Percentiles rank a stretch among this genome's conserved stretches.
Conservation (phyloP, 2,329 filamentous ascomycete species). For the Claviceps cyperi region DNA sequence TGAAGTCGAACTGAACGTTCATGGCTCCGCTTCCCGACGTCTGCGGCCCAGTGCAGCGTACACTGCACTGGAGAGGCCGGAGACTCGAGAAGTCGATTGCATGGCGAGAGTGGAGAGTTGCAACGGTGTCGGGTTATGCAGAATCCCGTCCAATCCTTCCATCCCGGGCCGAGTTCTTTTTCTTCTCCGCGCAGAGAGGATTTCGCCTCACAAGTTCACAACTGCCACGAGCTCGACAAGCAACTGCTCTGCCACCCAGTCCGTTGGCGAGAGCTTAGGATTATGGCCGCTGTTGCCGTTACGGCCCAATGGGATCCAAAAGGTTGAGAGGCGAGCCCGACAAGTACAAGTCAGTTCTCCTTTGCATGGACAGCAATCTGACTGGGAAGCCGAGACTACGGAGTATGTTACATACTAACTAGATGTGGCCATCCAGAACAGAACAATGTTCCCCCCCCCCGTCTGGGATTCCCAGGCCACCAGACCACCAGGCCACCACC, state of each 20-base stretch:
- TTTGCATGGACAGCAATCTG: not conserved
- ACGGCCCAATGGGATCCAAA: constrained; percentile 1
- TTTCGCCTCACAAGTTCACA: not conserved
- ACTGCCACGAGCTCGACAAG: not conserved
- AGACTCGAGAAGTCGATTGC: no score
- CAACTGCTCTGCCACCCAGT: not conserved
- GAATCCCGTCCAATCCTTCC: not conserved
- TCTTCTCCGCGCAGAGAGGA: no score
- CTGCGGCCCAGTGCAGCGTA: no score
- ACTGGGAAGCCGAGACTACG: constrained; percentile 1
- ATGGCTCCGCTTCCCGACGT: no score
- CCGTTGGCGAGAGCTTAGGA: no score
- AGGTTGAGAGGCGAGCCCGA: not conserved
- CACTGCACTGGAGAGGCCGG: no score
- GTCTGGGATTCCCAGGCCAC: no score
- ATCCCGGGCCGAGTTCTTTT: no score
- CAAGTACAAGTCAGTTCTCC: not conserved
- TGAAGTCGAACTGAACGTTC: no score
- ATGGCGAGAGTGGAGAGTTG: not conserved
- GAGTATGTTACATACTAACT: no score
- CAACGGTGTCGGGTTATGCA: not conserved
- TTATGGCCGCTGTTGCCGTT: not conserved
- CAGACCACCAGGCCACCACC: no score
- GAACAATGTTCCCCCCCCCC: constrained; percentile 1
- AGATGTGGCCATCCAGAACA: not conserved